Conservation (phyloP, 2,329 filamentous ascomycete species). For the Acrocalymma vagum region DNA sequence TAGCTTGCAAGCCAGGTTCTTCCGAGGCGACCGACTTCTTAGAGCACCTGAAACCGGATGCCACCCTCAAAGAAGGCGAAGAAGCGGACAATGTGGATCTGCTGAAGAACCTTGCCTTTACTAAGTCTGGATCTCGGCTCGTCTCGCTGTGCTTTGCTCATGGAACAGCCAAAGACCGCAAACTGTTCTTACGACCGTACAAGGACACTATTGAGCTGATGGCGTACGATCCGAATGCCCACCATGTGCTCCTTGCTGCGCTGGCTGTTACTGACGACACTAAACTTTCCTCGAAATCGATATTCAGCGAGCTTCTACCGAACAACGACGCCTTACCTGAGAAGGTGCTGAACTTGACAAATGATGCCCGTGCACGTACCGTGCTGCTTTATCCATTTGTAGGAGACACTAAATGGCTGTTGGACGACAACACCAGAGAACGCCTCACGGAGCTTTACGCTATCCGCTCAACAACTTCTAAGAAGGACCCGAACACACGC, state of each 20-base stretch:
- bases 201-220: slow-evolving; percentile 89
- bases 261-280: slow-evolving; percentile 96
- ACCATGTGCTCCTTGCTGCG: slow-evolving; percentile 82
- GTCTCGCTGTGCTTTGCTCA: slow-evolving; percentile 84
- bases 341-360: slow-evolving; percentile 70
- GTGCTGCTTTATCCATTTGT: slow-evolving; percentile 85
- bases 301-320: slow-evolving; percentile 84
- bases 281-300: slow-evolving; percentile 82
- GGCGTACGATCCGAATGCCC: slow-evolving; percentile 80
- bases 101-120: slow-evolving; percentile 96
- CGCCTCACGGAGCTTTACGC: slow-evolving; percentile 79
- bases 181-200: slow-evolving; percentile 85
- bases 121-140: slow-evolving; percentile 83
- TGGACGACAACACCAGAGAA: slow-evolving; percentile 69
- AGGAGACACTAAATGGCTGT: slow-evolving; percentile 67
- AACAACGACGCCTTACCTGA: slow-evolving; percentile 61
- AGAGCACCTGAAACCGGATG: slow-evolving; percentile 90
- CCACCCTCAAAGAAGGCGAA: slow-evolving; percentile 70
- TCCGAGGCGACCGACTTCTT: slow-evolving; percentile 87
- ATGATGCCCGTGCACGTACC: slow-evolving; percentile 70
- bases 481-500: slow-evolving; percentile 84
- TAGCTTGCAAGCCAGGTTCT: slow-evolving; percentile 77
- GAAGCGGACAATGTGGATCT: slow-evolving; percentile 66
- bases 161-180: slow-evolving; percentile 90
- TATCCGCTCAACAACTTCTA: slow-evolving; percentile 84